phyloP scores from a whole-genome alignment of 176 grass and related monocot genomes.

The Hordeum marinum region DNA sequence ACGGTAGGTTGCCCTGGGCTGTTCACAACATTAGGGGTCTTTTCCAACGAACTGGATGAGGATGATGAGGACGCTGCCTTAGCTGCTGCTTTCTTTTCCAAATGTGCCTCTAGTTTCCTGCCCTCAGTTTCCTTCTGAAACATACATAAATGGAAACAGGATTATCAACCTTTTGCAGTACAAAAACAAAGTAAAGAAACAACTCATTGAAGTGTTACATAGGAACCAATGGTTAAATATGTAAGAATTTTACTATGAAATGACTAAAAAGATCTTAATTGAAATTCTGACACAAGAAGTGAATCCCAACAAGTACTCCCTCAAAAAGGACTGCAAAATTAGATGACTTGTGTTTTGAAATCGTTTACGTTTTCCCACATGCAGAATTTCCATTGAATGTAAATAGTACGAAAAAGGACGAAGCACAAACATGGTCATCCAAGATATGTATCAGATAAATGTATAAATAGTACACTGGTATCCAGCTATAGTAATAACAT shows the following conservation, averaged over 20 bases:
- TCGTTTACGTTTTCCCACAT: neutral
- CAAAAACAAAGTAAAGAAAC: conserved; percentile 16
- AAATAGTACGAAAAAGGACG: neutral
- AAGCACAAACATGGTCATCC: neutral
- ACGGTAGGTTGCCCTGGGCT: conserved; percentile 11
- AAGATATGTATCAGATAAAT: neutral
- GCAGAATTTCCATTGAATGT: neutral
- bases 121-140: conserved; percentile 63
- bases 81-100: conserved; percentile 52
- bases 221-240: neutral
- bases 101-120: conserved; percentile 46
- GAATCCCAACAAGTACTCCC: neutral
- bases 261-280: neutral
- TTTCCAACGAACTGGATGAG: conserved; percentile 41
- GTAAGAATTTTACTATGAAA: conserved; percentile 5
- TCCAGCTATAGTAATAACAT: neutral
- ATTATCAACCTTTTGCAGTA: conserved; percentile 16
- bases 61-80: conserved; percentile 29
- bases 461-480: neutral
- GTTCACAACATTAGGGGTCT: conserved; percentile 31
- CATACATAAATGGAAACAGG: conserved; percentile 32
- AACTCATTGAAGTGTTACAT: neutral
- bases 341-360: neutral
- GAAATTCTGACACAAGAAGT: conserved; percentile 6
- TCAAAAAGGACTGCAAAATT: neutral